Base-by-base conservation (phyloP, 305 asterid genomes). In the Solanum hybrid region DNA sequence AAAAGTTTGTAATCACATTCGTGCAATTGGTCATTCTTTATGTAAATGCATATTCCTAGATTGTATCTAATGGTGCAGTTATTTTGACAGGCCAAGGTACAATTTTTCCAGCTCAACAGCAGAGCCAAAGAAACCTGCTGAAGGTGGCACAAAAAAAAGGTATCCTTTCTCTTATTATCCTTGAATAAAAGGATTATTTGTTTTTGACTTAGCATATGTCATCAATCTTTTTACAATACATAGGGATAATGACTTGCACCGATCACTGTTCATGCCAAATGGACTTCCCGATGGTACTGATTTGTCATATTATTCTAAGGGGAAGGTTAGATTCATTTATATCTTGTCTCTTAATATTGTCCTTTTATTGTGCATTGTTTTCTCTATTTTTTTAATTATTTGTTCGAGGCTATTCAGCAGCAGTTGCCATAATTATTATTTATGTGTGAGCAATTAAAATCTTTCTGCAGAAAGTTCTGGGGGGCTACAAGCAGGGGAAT, bases 271-370 rank as follows among this genome's bases (percentile, higher is more conserved):
- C 91, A 93, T 98, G 99, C 99, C 99, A 37, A 95, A 95, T 93
- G 99, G 99, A 92, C 96, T 98, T 92, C 99, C 98, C 86, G 98
- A 98, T 94, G 99, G 99, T 89, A 98, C 99, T 79, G 97, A 94
- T 80, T 93, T 98, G 95, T 97, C 98, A 91, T 98, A 98, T 92
- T 98, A 95, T 93, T 95, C 99, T n/a, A 96, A 94, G 93, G 98
- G 99, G 88, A 98, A 98, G 99, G 99, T 97, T 33, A 22, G 34
- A 22, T 68, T 26, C 51, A 61, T 39, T 9, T 29, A 1, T 20
- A 24, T 14, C 45, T 68, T n/a, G 7, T 4, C 75, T 22, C 79
- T 89, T 36, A 36, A 31, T 70, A 11, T 37, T 73, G 39, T 7
- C 87, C 7, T 68, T 5, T 72, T 89, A 24, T 7, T 81, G 37